A percentile compares a stretch with the other conserved stretches of the same genome.
Conservation (phyloP, 345 rosid species). For the Barbarea vulgaris region DNA sequence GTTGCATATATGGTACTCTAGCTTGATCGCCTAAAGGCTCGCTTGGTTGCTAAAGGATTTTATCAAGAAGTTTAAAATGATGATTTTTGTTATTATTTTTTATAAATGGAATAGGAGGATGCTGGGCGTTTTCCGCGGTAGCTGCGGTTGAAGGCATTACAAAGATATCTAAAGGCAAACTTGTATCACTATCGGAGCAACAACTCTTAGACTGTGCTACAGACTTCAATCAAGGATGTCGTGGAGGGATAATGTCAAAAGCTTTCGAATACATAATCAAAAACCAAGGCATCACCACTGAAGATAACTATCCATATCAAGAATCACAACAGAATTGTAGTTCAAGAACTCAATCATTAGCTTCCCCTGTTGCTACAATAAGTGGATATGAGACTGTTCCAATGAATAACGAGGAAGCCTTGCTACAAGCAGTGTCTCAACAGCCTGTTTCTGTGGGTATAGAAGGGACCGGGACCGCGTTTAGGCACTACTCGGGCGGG, state of each 20-base stretch:
- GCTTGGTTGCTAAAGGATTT: too few species aligned
- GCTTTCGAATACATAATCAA: constrained; percentile 44
- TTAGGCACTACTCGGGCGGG: constrained; percentile 45
- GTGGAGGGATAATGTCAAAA: constrained; percentile 39
- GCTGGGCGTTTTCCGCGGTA: constrained; percentile 64
- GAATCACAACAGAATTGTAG: constrained; percentile 41
- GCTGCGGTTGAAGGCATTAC: constrained; percentile 52
- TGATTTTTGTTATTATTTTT: too few species aligned
- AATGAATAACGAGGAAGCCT: constrained; percentile 11
- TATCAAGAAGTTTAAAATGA: too few species aligned
- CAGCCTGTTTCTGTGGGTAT: constrained; percentile 56
- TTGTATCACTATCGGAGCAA: constrained; percentile 57
- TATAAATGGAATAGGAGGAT: constrained; percentile 38
- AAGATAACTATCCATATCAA: constrained; percentile 43
- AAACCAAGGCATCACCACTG: constrained; percentile 46
- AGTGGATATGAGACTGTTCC: constrained; percentile 33
- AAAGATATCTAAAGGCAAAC: constrained; percentile 43
- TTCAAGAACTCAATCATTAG: constrained; percentile 34
- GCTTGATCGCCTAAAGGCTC: too few species aligned
- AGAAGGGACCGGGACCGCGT: constrained; percentile 33
- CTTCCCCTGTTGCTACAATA: constrained; percentile 24
- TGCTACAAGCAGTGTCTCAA: constrained; percentile 22
- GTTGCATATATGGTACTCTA: too few species aligned
- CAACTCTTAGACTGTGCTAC: constrained; percentile 59
- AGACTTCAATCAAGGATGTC: constrained; percentile 48